Evolutionary conservation across 768 basidiomycete genomes (phyloP).

Genomic region (Tricholoma sp.): DNA sequence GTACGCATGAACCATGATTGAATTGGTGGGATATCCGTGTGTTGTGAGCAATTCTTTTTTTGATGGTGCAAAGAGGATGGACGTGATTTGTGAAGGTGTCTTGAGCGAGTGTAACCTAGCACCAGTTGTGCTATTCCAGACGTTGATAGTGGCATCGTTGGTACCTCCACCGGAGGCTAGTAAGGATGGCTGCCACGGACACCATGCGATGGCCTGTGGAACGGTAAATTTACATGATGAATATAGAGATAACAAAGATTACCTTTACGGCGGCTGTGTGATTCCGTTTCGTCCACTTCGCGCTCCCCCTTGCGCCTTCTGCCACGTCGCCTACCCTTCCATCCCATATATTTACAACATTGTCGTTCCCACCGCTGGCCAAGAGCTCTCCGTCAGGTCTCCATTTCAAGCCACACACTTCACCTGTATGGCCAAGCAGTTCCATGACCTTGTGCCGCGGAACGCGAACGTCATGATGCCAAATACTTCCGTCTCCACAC

Average conservation of each 20-base stretch:
- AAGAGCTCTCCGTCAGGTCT: conserved; percentile 81
- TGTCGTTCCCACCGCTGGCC: conserved; percentile 96
- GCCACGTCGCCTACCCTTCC: conserved; percentile 61
- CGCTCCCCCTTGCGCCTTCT: conserved; percentile 47
- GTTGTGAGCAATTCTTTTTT: conserved; percentile 88
- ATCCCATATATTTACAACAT: conserved; percentile 98
- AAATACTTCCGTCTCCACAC: conserved; percentile 91
- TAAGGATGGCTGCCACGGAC: conserved; percentile 90
- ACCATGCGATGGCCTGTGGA: conserved; percentile 89
- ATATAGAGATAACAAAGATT: conserved; percentile 1
- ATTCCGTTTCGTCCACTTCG: conserved; percentile 89
- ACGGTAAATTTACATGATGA: background rate
- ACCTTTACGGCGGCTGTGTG: conserved; percentile 87
- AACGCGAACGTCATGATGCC: conserved; percentile 93
- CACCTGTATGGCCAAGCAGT: conserved; percentile 83
- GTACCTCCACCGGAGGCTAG: conserved; percentile 95
- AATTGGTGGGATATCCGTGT: conserved; percentile 91
- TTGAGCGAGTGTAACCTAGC: conserved; percentile 83
- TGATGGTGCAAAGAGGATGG: conserved; percentile 81
- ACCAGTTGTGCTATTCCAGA: conserved; percentile 91
- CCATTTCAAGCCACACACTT: conserved; percentile 93
- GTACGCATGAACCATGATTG: conserved; percentile 78
- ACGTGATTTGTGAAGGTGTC: conserved; percentile 90
- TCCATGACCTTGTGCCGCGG: conserved; percentile 87
- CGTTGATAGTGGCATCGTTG: conserved; percentile 83